A percentile compares a stretch with the other conserved stretches of the same genome.
Evolutionary conservation across 2,329 filamentous ascomycete species (phyloP).

Genomic region (Diplodia scrobiculata): DNA sequence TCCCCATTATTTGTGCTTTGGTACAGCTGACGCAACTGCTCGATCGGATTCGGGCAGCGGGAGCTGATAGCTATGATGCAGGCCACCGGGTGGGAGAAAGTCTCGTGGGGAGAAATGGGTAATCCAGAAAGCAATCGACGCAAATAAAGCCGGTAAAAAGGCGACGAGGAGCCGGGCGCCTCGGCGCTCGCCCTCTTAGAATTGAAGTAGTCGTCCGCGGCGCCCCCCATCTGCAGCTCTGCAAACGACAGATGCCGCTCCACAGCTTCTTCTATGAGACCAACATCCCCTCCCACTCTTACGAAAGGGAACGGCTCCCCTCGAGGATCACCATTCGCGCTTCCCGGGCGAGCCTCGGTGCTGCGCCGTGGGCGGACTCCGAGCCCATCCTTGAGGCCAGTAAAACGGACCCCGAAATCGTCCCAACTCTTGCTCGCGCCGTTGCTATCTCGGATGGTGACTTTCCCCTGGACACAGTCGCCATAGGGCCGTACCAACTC

Average conservation of each 20-base stretch:
- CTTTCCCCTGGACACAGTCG: constrained; percentile 81
- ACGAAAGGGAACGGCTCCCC: constrained; percentile 38
- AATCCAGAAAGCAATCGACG: constrained; percentile 79
- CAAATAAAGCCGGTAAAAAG: constrained; percentile 84
- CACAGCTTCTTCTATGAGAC: constrained; percentile 77
- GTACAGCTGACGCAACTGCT: constrained; percentile 82
- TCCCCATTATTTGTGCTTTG: constrained; percentile 78
- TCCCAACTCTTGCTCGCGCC: constrained; percentile 81
- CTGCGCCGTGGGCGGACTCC: constrained; percentile 45
- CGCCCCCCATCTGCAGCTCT: constrained; percentile 55
- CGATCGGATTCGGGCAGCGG: constrained; percentile 77
- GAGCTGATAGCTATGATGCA: constrained; percentile 96
- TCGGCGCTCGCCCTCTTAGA: constrained; percentile 39
- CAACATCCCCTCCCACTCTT: constrained; percentile 57
- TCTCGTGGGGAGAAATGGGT: constrained; percentile 80
- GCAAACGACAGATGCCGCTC: constrained; percentile 76
- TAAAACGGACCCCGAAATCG: constrained; percentile 87
- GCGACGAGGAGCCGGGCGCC: constrained; percentile 56
- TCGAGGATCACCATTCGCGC: constrained; percentile 31
- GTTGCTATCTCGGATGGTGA: constrained; percentile 86
- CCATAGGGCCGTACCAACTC: constrained; percentile 89
- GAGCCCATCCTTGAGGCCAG: constrained; percentile 63
- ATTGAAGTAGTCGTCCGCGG: constrained; percentile 48
- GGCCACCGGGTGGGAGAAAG: constrained; percentile 90
- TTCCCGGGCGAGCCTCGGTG: constrained; percentile 43